Evolutionary conservation across 176 grass and related monocot species (phyloP).

Genomic region (Eleusine indica): DNA sequence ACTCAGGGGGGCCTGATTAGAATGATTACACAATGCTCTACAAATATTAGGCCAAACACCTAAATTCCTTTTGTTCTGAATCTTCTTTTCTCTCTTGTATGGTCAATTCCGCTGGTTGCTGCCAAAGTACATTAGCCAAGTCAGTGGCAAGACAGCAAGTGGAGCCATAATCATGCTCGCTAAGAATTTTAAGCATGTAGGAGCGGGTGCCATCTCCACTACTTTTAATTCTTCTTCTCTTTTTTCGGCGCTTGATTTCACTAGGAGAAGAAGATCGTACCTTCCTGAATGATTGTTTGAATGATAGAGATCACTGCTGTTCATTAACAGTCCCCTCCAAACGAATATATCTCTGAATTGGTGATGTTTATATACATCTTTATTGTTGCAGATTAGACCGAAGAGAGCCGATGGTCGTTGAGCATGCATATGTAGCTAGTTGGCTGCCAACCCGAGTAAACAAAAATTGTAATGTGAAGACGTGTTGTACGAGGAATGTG

Average conservation of each 20-base stretch:
- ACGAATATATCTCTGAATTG: no score
- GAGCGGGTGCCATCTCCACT: background rate
- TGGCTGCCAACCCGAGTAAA: no score
- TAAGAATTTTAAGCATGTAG: background rate
- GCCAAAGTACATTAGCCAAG: background rate
- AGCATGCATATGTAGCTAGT: no score
- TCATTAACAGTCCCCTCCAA: background rate
- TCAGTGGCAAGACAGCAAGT: background rate
- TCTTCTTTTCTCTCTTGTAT: background rate
- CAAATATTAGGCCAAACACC: no score
- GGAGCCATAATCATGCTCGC: background rate
- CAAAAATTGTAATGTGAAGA: no score
- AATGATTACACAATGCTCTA: no score
- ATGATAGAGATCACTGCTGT: background rate
- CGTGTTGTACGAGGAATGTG: background rate
- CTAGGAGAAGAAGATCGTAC: background rate
- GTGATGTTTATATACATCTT: no score
- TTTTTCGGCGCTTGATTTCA: conserved; percentile 2
- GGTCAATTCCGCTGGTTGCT: background rate
- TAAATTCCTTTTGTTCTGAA: no score
- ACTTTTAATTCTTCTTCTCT: background rate
- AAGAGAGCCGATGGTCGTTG: background rate
- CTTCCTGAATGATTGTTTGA: background rate
- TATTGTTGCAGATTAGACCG: background rate
- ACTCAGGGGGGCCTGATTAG: no score